These are phyloP conservation scores for Fraxinus dipetala DNA, from an alignment of 305 asterid genomes.

Conservation along the genomic window DNA sequence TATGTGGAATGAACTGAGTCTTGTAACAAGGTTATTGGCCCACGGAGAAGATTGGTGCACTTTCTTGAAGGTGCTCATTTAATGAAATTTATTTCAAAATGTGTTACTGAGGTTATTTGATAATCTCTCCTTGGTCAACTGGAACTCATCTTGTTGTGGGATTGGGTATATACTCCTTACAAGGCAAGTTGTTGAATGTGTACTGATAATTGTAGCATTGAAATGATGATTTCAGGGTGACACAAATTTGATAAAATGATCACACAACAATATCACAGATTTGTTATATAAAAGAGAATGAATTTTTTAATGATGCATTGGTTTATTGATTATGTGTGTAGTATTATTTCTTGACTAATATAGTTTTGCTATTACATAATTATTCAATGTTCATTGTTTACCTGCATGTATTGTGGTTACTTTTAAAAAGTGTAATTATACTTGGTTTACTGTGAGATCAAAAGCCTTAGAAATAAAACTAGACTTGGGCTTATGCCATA, in stretches of 20 bases:
- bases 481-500: not conserved
- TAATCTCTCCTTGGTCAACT: slow-evolving; percentile 6
- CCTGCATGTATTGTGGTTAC: not conserved
- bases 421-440: not conserved
- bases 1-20: slow-evolving; percentile 56
- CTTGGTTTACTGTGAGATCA: not conserved
- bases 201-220: not conserved
- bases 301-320: not conserved
- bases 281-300: not conserved
- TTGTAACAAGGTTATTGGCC: slow-evolving; percentile 54
- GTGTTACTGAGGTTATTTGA: not conserved
- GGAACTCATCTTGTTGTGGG: not conserved
- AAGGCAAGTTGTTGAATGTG: slow-evolving; percentile 5
- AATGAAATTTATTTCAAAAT: slow-evolving; percentile 13
- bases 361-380: not conserved
- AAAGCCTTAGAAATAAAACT: not conserved
- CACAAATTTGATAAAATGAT: not conserved
- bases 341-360: not conserved
- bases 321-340: not conserved
- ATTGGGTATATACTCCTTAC: not conserved
- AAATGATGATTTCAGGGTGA: not conserved
- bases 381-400: not conserved
- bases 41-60: slow-evolving; percentile 77
- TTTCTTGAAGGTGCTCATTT: slow-evolving; percentile 59
- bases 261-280: not conserved